Percentiles rank a stretch among this genome's conserved stretches.
Evolutionary conservation across 2,329 filamentous ascomycete genomes (phyloP).

Genomic region (Sporothrix phasma): DNA sequence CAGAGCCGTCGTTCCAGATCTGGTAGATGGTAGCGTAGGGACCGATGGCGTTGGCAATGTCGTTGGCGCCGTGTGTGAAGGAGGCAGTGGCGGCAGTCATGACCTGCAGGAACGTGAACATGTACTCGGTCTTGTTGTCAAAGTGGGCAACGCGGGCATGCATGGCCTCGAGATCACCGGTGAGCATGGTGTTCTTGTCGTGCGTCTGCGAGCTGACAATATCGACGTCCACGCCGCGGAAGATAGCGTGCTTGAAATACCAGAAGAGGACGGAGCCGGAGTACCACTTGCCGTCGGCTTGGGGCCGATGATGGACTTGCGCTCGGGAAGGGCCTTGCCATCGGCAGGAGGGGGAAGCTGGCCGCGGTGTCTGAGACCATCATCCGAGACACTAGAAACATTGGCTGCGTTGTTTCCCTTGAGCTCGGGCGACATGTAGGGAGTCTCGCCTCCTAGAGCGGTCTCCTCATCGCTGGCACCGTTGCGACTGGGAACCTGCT

Average conservation of each 20-base stretch:
- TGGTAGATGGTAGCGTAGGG: slow-evolving; percentile 54
- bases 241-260: slow-evolving; percentile 34
- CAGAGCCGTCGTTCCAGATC: slow-evolving; percentile 43
- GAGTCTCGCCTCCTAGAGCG: no score
- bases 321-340: neutral
- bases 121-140: slow-evolving; percentile 52
- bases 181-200: slow-evolving; percentile 32
- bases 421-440: neutral
- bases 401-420: neutral
- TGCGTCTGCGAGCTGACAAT: slow-evolving; percentile 30
- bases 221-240: slow-evolving; percentile 39
- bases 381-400: neutral
- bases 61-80: slow-evolving; percentile 58
- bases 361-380: no score
- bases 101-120: slow-evolving; percentile 51
- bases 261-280: slow-evolving; percentile 33
- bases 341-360: no score
- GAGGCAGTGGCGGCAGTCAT: slow-evolving; percentile 53
- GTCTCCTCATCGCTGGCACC: slow-evolving; percentile 18
- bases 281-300: slow-evolving; percentile 36
- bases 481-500: neutral
- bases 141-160: slow-evolving; percentile 50
- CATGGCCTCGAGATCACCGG: slow-evolving; percentile 42
- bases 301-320: slow-evolving; percentile 27
- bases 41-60: slow-evolving; percentile 53